Base-by-base conservation (phyloP, 2,329 filamentous ascomycete genomes). In the Ambrosiella xylebori region DNA sequence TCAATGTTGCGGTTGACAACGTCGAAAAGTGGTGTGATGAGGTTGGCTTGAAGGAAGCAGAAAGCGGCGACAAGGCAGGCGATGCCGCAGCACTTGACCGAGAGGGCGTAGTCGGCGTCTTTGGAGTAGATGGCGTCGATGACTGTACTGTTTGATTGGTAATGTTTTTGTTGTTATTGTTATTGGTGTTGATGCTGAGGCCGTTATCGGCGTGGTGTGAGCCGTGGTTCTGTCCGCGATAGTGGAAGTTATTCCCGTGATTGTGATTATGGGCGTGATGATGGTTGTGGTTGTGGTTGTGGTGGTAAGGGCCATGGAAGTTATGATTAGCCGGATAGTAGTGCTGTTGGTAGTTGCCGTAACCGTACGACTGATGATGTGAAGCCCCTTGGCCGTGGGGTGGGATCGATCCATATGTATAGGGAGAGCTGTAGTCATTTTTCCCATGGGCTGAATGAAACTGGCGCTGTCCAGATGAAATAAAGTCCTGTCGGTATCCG, bases 11-110 rank as follows among this genome's bases (percentile, higher is more conserved):
- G 9, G 56, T n/a, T 27, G n/a, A 12, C 9, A 17, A 8, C 15
- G 15, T 57, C n/a, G 47, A 17, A 19, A 51, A 57, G 35, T 57
- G 56, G 41, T 51, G 56, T 12, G 56, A 57, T 7, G 36, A 57
- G 17, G 56, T 51, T 13, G 56, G 49, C 17, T 54, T 54, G 38
- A 57, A 49, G 11, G 56, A 57, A 4, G 38, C 56, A 17, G 47
- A 57, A 9, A 52, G 36, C 27, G 56, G 56, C 15, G 56, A 57
- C 11, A 51, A 36, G 13, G 45, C 13, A 17, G 37, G 45, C 1
- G 56, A 27, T 27, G 17, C 15, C 8, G 47, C 15, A 41, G 47
- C 12, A 11, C 7, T 11, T 8, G 17, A 11, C 36, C n/a, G 52
- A 11, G 38, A 54, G 9, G 52, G 38, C 9, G 52, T 44, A 19